phyloP scores from a whole-genome alignment of 768 basidiomycete genomes.

The Chalciporus pseudorubinellus region DNA sequence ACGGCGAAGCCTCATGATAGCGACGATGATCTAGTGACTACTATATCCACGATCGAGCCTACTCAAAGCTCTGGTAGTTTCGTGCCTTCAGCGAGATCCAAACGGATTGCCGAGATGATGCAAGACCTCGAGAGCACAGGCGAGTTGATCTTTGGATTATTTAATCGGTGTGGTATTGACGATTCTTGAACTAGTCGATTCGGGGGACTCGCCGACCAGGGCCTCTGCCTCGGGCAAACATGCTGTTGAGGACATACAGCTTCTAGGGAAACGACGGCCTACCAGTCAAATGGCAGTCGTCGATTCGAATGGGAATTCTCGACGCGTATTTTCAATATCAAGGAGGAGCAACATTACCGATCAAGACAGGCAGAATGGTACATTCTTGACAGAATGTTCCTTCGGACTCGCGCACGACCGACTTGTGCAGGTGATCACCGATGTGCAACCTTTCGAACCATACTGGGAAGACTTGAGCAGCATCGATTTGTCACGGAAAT shows the following conservation, averaged over 20 bases:
- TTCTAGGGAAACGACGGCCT: constrained; percentile 43
- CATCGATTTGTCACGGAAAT: constrained; percentile 68
- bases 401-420: constrained; percentile 93
- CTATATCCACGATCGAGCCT: constrained; percentile 15
- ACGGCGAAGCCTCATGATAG: constrained; percentile 36
- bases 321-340: constrained; percentile 46
- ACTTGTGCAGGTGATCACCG: constrained; percentile 89
- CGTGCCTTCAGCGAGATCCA: constrained; percentile 66
- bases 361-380: constrained; percentile 44
- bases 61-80: constrained; percentile 27
- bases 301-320: constrained; percentile 29
- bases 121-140: constrained; percentile 67
- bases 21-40: constrained; percentile 34
- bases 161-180: constrained; percentile 4
- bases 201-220: constrained; percentile 58
- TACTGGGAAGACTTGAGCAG: constrained; percentile 81
- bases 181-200: constrained; percentile 23
- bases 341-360: constrained; percentile 38
- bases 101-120: constrained; percentile 80
- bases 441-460: constrained; percentile 91
- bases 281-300: constrained; percentile 28
- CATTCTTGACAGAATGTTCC: constrained; percentile 93
- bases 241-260: constrained; percentile 46
- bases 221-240: constrained; percentile 43
- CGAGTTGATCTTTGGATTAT: constrained; percentile 40